Base-by-base conservation (phyloP, 1,284 basidiomycete species). In the Ustilago cynodontis region DNA sequence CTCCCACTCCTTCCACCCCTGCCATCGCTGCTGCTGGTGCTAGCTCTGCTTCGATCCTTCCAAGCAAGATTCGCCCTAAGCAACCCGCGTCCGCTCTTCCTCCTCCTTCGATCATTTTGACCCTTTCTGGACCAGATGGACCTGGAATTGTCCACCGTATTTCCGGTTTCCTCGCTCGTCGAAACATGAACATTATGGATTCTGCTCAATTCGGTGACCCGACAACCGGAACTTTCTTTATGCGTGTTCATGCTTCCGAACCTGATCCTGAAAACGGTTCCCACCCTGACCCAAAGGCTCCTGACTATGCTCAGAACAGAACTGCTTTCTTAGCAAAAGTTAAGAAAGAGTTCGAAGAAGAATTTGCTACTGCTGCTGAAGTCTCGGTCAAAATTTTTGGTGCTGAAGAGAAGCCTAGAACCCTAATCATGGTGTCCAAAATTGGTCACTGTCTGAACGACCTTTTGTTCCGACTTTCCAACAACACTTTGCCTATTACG, bases 1-100 rank as follows among this genome's bases (percentile, higher is more conserved):
- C n/a, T n/a, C n/a, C n/a, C n/a, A n/a, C n/a, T n/a, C n/a, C n/a
- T n/a, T 24, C 47, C 13, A 26, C 47, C 26, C 14, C 47, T 4
- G 47, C 47, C 43, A 14, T 33, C 91, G 13, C 54, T 1, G 58
- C 65, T 50, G 66, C 73, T 4, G 29, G 59, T 24, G 54, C 29
- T 37, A 43, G 5, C 7, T 24, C 51, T 33, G 51, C 24, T 22
- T 63, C 78, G 26, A 71, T 70, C 57, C 45, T 75, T 22, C 73
- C 69, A 1, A 57, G 63, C 58, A 70, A 75, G 54, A 71, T 77
- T 47, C 65, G 56, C 26, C 58, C 78, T 31, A 67, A 66, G 61
- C 73, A 66, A 24, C 60, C 80, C n/a, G 78, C 90, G 10, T 90
- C 90, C 20, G 56, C 82, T 85, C 45, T 83, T 78, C 61, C 83